Evolutionary conservation across 148 eudicot species (phyloP), one percentile per base, ranked within the genome.

Genomic region (Selenicereus undatus): DNA sequence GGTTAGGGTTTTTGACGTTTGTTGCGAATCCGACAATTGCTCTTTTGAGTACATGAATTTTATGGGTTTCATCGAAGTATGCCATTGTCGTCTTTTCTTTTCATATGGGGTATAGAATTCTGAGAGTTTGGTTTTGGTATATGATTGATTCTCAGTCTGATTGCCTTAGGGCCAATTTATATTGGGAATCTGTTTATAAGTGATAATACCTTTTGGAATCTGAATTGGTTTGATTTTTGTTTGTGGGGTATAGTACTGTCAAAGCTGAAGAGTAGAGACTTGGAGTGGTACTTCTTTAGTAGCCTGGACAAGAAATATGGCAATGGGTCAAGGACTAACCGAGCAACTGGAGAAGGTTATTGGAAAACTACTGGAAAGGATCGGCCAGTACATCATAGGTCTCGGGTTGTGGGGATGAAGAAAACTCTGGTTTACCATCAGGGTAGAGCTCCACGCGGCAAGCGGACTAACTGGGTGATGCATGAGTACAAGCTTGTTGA

Each of bases 341-440:
- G 99, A 30, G 97, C 99, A 24, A 95, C 99, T 8, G 88, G 85
- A 42, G 89, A 87, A 80, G 99, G 99, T 30, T 93, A 93, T 83
- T 93, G 97, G 97, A 93, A 93, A 83, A 93, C 97, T 11, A 93
- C 97, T 2, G 97, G 97, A n/a, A 93, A 91, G 83, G 97, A 93
- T 78, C 79, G 97, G 75, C 81, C 91, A 12, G 88, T 93, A 60
- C 83, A 83, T 77, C 92, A 84, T 62, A 91, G 77, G 83, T 79
- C 86, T 0, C 79, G 82, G 29, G 76, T 87, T 62, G 91, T 89
- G 42, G 97, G 97, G 74, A 91, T 91, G 94, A 93, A 93, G 83
- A 96, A 96, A 78, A 96, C 99, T 54, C 89, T 93, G 69, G 99
- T 96, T 74, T 96, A 89, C 82, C 99, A 96, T 81, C 78, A 39